Evolutionary conservation across 1,284 basidiomycete genomes (phyloP), one percentile per base, ranked within the genome.

Genomic region (Tilletia caries): DNA sequence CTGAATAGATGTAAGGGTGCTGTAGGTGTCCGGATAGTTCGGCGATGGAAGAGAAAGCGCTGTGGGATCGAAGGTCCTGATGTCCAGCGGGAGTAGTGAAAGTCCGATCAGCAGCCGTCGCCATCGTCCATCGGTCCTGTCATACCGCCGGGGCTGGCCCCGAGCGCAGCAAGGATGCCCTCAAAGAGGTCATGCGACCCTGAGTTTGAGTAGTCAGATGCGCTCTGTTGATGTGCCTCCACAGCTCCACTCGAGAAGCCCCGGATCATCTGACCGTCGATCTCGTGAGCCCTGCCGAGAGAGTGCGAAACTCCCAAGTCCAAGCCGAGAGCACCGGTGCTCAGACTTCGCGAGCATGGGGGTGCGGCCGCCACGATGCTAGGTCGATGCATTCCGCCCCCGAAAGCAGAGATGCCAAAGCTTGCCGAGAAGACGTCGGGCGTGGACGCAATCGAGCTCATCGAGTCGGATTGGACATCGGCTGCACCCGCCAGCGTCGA

Each of bases 201-300:
- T 18, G 58, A 62, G 15, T 62, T 27, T 3, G 10, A 20, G 29
- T 32, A 62, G 32, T 62, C 58, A 6, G 58, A 62, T 4, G 58
- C 58, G 58, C 58, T 62, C 58, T 62, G 58, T 34, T 62, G 58
- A 33, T 62, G 58, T 5, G 58, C 58, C 32, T 62, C 58, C 0
- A 62, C 27, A 3, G 58, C 58, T 3, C 58, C 58, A 29, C 58
- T 37, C 33, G 58, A 62, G 32, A 62, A 18, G 10, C 58, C 58
- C 32, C 32, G 58, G 58, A 62, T 62, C 58, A 62, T 33, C 58
- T 62, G 58, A n/a, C 58, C 33, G 33, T 62, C 58, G 32, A 62
- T 62, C 58, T 62, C 58, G 58, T 62, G 58, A 4, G 58, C 58
- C 32, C 32, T 37, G 29, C 58, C 58, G 15, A 62, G 33, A 13